Base-by-base conservation (phyloP, 2,329 filamentous ascomycete genomes). In the Parastagonospora avenae region DNA sequence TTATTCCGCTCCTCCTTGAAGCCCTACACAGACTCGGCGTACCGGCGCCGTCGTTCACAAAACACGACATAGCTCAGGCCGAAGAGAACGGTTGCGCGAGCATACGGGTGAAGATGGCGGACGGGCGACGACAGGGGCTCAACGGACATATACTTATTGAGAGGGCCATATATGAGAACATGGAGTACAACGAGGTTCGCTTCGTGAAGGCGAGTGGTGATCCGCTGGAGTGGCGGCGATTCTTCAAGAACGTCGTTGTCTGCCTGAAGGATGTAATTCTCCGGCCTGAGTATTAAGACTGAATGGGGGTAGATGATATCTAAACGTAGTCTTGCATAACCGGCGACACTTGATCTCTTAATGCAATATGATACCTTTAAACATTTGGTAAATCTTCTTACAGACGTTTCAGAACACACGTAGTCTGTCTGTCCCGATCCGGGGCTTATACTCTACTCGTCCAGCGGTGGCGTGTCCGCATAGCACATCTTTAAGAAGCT, bases 131-230 rank as follows among this genome's bases (percentile, higher is more conserved):
- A 59, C 91, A 93, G 76, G 81, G 80, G 37, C 69, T 95, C 50
- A 87, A 87, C 66, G 91, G 91, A 10, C 88, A 89, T 66, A 86
- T 95, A 39, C 78, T 90, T 10, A 79, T 94, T 6, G 88, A 93
- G 67, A 83, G 78, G 74, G 87, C 92, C 63, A 82, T 79, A 70
- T 80, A 88, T 57, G 82, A 77, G 1, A 78, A 76, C 14, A 87
- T 89, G 54, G 74, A 93, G 29, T 81, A 92, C 19, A 66, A 63
- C 51, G 92, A 97, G 72, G 90, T 97, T 27, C 83, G 91, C 44
- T 97, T 99, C 70, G 84, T 95, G 60, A 99, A 99, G 77, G 83
- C 90, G 46, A 97, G 96, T 77, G 94, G 94, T 5, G 94, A 99
- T 77, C 94, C 94, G 4, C 77, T 99, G 42, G 93, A 97, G 77